These are phyloP conservation scores for Corylus americana DNA, from an alignment of 306 rosid genomes.

Conservation along the genomic window DNA sequence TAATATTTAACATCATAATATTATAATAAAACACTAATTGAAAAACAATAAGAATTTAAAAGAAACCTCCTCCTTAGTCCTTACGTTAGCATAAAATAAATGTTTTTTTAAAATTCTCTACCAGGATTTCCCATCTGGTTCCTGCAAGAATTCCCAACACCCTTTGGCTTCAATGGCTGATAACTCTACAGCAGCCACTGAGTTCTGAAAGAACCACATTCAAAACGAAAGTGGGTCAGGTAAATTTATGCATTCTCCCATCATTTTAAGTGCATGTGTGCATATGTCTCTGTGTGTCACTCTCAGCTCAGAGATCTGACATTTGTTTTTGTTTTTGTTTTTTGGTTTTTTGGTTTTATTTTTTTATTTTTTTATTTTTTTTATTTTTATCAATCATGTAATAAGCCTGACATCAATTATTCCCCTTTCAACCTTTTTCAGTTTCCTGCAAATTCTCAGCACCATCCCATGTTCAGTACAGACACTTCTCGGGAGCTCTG, in stretches of 20 bases:
- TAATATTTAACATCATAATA: background rate
- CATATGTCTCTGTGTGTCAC: conserved; percentile 24
- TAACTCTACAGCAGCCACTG: background rate
- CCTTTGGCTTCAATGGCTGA: conserved; percentile 7
- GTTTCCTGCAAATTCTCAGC: conserved; percentile 20
- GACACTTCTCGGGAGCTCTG: background rate
- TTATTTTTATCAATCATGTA: conserved; percentile 36
- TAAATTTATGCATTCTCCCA: background rate
- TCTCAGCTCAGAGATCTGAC: conserved; percentile 44
- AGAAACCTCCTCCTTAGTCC: background rate
- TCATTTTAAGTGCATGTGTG: conserved; percentile 51
- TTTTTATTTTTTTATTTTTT: no score
- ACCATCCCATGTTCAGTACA: conserved; percentile 29
- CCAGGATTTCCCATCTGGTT: conserved; percentile 29
- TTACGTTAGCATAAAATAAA: background rate
- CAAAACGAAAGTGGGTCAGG: conserved; percentile 37
- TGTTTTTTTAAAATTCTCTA: conserved; percentile 1
- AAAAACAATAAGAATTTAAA: background rate
- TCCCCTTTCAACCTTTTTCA: conserved; percentile 10
- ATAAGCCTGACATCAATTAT: conserved; percentile 45
- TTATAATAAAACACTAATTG: background rate
- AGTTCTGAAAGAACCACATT: conserved; percentile 18
- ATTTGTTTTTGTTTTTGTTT: background rate
- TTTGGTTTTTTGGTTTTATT: no score
- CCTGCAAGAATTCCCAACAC: conserved; percentile 16